Evolutionary conservation across 2,329 filamentous ascomycete genomes (phyloP).

Genomic region (Diaporthe ampelina): DNA sequence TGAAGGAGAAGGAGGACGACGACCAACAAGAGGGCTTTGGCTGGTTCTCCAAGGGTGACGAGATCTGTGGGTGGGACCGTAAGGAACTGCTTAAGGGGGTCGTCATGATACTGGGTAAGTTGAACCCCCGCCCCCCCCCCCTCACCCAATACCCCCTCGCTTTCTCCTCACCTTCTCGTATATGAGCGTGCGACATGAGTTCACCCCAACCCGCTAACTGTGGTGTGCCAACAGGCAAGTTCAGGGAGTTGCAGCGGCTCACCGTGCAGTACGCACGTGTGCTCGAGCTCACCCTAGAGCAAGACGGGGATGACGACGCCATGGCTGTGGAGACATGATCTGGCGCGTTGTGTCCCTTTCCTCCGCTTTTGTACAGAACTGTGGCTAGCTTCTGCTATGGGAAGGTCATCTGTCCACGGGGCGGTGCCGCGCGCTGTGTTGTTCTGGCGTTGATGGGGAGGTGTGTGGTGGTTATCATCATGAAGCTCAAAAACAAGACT

Average conservation of each 20-base stretch:
- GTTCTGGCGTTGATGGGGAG: conserved; percentile 12
- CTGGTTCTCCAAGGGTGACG: conserved; percentile 77
- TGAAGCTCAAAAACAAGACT: neutral
- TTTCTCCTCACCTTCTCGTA: neutral
- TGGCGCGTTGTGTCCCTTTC: no score
- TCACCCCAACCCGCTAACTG: conserved; percentile 49
- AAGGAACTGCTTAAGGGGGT: conserved; percentile 91
- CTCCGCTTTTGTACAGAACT: neutral
- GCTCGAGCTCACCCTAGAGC: conserved; percentile 73
- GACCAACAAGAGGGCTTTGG: conserved; percentile 63
- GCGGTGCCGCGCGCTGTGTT: neutral
- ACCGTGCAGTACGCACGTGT: conserved; percentile 95
- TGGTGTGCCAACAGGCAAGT: conserved; percentile 77
- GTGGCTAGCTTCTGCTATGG: neutral
- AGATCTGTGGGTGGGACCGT: conserved; percentile 91
- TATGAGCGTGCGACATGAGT: neutral
- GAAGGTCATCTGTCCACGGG: neutral
- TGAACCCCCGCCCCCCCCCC: conserved; percentile 8
- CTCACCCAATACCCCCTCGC: neutral
- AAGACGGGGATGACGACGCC: conserved; percentile 56
- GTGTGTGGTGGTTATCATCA: conserved; percentile 2
- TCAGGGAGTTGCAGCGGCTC: conserved; percentile 91
- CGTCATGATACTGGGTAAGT: conserved; percentile 90
- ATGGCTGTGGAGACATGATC: conserved; percentile 56
- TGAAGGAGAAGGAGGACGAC: conserved; percentile 64